Evolutionary conservation across 2,329 filamentous ascomycete genomes (phyloP), one percentile per base, ranked within the genome.

Genomic region (Botrytis aclada): DNA sequence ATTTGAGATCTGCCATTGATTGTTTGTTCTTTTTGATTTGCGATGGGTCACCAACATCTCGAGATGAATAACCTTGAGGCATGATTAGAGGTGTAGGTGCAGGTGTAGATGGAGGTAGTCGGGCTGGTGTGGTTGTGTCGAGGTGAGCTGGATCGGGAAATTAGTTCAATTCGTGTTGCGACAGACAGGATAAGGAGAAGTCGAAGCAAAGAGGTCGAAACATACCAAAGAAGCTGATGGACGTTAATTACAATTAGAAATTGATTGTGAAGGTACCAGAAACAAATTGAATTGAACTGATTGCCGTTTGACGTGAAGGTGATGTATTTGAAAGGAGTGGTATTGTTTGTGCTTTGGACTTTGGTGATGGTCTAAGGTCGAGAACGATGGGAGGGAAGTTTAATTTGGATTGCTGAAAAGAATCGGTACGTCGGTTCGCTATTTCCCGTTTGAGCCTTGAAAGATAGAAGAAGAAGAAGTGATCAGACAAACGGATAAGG

Each of bases 1-100:
- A 90, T 88, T 99, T 99, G 77, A 99, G 89, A 83, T 99, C 96
- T 79, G 95, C 95, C 93, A 99, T 98, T 82, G 94, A 97, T 86
- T 98, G 96, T 88, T 98, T 98, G 87, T 97, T 98, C 86, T 95
- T 97, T 88, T 89, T 90, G 79, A 90, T 88, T 82, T 91, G 88
- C 80, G 88, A 88, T 82, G 88, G 88, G 81, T 91, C 89, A 83
- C 88, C 88, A 75, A 89, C 88, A 81, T 91, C 89, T 79, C 89
- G 87, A 66, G 89, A 90, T 73, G 88, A 90, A 84, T 90, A 91
- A 77, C 88, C 86, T 83, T 89, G 88, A 88, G 90, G 90, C 76
- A 82, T 87, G 58, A 74, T 77, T 77, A 74, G 56, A 34, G 70
- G 34, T 32, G 39, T 16, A 41, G 25, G 32, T 67, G 37, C 32